Conservation (phyloP, 148 eudicot genomes). For the Agrostemma githago region DNA sequence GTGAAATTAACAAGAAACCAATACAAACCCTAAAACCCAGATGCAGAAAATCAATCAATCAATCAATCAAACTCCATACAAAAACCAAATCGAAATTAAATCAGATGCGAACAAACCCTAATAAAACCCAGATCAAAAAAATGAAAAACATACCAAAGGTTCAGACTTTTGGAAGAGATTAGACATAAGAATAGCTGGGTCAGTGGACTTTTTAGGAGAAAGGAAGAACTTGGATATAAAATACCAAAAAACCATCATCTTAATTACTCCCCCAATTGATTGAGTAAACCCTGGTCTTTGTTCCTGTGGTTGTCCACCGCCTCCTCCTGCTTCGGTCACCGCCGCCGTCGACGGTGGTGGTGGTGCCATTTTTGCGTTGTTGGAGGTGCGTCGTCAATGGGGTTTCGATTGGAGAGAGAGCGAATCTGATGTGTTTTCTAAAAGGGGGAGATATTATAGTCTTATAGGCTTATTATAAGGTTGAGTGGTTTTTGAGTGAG, state of each 20-base stretch:
- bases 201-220: constrained; percentile 52
- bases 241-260: constrained; percentile 81
- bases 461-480: background rate
- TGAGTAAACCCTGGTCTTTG: constrained; percentile 45
- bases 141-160: constrained; percentile 45
- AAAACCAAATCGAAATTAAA: constrained; percentile 4
- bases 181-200: constrained; percentile 65
- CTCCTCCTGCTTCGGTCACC: constrained; percentile 39
- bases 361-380: constrained; percentile 46
- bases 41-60: constrained; percentile 1
- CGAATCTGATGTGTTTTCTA: too few relatives aligned
- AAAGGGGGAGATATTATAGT: background rate
- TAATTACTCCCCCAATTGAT: constrained; percentile 59
- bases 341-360: constrained; percentile 54
- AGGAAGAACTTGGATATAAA: constrained; percentile 82
- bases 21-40: constrained; percentile 1
- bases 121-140: background rate
- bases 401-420: background rate
- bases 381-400: background rate
- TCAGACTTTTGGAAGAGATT: constrained; percentile 78
- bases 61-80: background rate
- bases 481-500: background rate
- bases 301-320: constrained; percentile 37
- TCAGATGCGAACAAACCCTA: background rate
- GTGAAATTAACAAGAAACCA: constrained; percentile 6